A percentile compares a stretch with the other conserved stretches of the same genome.
phyloP scores from a whole-genome alignment of 2,329 filamentous ascomycete species.

The Aschersonia sp. region DNA sequence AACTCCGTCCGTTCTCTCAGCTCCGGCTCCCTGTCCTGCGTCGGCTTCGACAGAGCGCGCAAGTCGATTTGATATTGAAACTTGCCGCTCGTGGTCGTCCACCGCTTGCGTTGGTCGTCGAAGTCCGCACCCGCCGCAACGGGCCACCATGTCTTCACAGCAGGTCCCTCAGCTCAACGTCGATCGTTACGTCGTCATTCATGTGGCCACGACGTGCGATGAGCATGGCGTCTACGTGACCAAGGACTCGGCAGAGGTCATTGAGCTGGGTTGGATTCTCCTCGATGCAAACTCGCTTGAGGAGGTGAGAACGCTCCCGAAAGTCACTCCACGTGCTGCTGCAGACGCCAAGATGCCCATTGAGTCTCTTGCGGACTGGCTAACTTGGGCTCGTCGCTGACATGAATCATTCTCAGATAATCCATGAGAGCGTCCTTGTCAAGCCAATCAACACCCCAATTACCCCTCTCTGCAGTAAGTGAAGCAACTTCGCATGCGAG shows the following conservation, averaged over 20 bases:
- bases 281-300: constrained; percentile 83
- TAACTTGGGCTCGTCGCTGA: no score
- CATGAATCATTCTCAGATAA: constrained; percentile 42
- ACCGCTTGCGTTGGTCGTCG: not conserved
- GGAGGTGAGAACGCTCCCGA: constrained; percentile 49
- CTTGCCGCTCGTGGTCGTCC: constrained; percentile 6
- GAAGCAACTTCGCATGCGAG: constrained; percentile 9
- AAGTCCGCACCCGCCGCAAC: not conserved
- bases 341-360: not conserved
- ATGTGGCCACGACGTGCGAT: constrained; percentile 96
- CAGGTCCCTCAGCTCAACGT: constrained; percentile 49
- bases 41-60: not conserved
- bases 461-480: constrained; percentile 96
- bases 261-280: constrained; percentile 96
- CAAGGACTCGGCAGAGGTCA: constrained; percentile 97
- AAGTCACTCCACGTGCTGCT: not conserved
- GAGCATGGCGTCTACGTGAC: constrained; percentile 99
- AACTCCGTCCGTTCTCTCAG: constrained; percentile 11
- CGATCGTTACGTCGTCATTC: constrained; percentile 95
- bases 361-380: no score
- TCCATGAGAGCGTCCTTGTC: constrained; percentile 90
- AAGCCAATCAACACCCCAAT: constrained; percentile 98
- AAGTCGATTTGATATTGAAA: constrained; percentile 2
- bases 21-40: constrained; percentile 4
- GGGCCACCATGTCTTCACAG: constrained; percentile 23